Evolutionary conservation across 1,284 basidiomycete species (phyloP).

Genomic region (Somion occarium): DNA sequence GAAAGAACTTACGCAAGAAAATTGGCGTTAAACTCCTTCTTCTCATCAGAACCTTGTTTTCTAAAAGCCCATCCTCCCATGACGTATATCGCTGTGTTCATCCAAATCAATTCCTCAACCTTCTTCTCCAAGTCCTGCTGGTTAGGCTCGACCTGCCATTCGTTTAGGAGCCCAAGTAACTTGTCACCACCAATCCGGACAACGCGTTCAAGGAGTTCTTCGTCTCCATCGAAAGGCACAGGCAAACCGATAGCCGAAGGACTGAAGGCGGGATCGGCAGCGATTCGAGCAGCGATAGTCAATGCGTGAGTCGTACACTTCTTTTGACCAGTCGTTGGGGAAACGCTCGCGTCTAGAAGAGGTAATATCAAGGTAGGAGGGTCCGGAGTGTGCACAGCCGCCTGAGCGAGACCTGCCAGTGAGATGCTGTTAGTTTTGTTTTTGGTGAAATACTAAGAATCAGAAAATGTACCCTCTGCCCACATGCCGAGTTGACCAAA

Average conservation of each 20-base stretch:
- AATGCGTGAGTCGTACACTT: slow-evolving; percentile 25
- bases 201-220: slow-evolving; percentile 28
- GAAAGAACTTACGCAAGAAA: slow-evolving; percentile 30
- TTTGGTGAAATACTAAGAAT: background rate
- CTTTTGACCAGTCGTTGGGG: slow-evolving; percentile 16
- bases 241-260: slow-evolving; percentile 40
- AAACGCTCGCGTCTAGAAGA: slow-evolving; percentile 11
- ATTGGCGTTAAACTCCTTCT: slow-evolving; percentile 34
- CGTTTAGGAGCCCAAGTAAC: slow-evolving; percentile 39
- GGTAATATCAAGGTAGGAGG: background rate
- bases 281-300: slow-evolving; percentile 33
- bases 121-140: slow-evolving; percentile 35
- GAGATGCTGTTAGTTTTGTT: background rate
- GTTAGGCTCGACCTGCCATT: slow-evolving; percentile 43
- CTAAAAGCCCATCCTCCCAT: slow-evolving; percentile 33
- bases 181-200: slow-evolving; percentile 26
- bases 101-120: slow-evolving; percentile 42
- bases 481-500: slow-evolving; percentile 59
- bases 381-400: background rate
- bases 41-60: slow-evolving; percentile 11
- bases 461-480: slow-evolving; percentile 59
- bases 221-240: slow-evolving; percentile 22
- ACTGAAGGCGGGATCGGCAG: slow-evolving; percentile 29
- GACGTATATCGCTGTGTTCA: slow-evolving; percentile 36
- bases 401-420: slow-evolving; percentile 1